Evolutionary conservation across 2,329 filamentous ascomycete genomes (phyloP).

Genomic region (Sporothrix pseudoabietina): DNA sequence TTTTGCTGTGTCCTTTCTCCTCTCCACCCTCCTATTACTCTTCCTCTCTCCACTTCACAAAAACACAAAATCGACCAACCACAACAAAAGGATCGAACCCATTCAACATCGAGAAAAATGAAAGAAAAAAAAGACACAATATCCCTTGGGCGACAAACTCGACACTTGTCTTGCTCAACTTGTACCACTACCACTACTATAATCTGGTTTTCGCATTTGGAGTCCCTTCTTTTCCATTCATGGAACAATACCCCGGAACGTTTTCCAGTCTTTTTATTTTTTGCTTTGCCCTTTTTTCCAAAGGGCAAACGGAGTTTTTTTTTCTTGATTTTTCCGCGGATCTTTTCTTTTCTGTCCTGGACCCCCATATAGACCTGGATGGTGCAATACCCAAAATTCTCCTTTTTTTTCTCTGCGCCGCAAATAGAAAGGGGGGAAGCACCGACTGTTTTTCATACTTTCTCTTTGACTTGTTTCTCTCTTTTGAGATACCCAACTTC

Average conservation of each 20-base stretch:
- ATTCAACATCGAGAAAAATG: slow-evolving; percentile 6
- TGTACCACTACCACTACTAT: slow-evolving; percentile 31
- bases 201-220: slow-evolving; percentile 30
- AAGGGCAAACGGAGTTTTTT: slow-evolving; percentile 21
- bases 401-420: slow-evolving; percentile 23
- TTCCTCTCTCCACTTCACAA: background rate
- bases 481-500: slow-evolving; percentile 32
- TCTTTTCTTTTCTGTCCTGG: slow-evolving; percentile 21
- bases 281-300: slow-evolving; percentile 18
- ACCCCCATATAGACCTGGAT: slow-evolving; percentile 31
- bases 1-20: slow-evolving; percentile 5
- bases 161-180: slow-evolving; percentile 1
- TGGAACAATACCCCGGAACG: slow-evolving; percentile 28
- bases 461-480: slow-evolving; percentile 14
- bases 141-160: slow-evolving; percentile 19
- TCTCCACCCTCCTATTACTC: background rate
- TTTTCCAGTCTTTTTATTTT: slow-evolving; percentile 28
- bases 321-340: slow-evolving; percentile 16
- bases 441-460: slow-evolving; percentile 19
- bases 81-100: slow-evolving; percentile 9
- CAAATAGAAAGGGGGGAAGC: background rate
- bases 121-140: slow-evolving; percentile 22
- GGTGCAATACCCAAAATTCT: slow-evolving; percentile 30
- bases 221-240: slow-evolving; percentile 22
- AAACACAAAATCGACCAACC: background rate